Conservation (phyloP, 768 basidiomycete species). For the Termitomyces sp. region DNA sequence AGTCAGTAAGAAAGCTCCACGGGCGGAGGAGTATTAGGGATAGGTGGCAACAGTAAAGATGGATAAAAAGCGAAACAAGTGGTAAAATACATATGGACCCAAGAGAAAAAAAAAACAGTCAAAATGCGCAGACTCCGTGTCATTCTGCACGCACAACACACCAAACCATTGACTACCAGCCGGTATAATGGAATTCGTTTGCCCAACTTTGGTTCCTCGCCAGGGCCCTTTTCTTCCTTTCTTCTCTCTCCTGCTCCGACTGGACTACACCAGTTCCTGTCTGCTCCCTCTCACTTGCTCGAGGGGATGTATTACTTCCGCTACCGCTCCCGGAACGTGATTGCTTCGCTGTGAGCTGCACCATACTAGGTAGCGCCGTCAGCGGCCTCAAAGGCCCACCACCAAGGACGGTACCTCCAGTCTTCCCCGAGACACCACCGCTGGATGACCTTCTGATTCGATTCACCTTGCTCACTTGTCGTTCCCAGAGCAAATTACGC, state of each 20-base stretch:
- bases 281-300: slow-evolving; percentile 8
- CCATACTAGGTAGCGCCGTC: slow-evolving; percentile 31
- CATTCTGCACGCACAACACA: not conserved
- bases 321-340: slow-evolving; percentile 3
- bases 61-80: slow-evolving; percentile 3
- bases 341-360: slow-evolving; percentile 33
- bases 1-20: not conserved
- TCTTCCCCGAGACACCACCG: slow-evolving; percentile 17
- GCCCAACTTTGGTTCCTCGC: slow-evolving; percentile 60
- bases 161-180: slow-evolving; percentile 40
- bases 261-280: slow-evolving; percentile 14
- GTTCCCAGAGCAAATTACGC: slow-evolving; percentile 76
- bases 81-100: slow-evolving; percentile 13
- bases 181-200: slow-evolving; percentile 58
- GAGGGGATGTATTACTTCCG: not conserved
- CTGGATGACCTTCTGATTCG: slow-evolving; percentile 25
- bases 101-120: slow-evolving; percentile 1
- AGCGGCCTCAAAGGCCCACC: slow-evolving; percentile 22
- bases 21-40: slow-evolving; percentile 1
- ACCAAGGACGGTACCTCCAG: slow-evolving; percentile 13
- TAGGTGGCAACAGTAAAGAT: not conserved
- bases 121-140: not conserved
- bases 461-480: slow-evolving; percentile 55
- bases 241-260: slow-evolving; percentile 30
- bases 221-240: slow-evolving; percentile 38